Base-by-base conservation (phyloP, 495 filamentous ascomycete genomes). In the Chlorociboria aeruginascens region DNA sequence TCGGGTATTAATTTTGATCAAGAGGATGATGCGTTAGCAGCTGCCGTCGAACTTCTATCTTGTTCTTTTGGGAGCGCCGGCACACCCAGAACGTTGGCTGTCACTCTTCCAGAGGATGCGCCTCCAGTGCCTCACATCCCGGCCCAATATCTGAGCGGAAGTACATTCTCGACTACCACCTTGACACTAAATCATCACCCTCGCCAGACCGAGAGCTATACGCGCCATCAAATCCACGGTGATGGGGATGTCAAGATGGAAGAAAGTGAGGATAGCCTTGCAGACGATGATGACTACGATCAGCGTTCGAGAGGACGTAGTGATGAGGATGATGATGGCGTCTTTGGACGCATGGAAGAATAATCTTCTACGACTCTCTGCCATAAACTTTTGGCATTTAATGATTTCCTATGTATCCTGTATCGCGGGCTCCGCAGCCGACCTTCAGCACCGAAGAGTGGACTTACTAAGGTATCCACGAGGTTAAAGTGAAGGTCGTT, bases 281-380 rank as follows among this genome's bases (percentile, higher is more conserved):
- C 80, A 52, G 84, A 83, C 47, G 86, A 93, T 43, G 88, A 94
- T 48, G 85, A 90, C 33, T 83, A 81, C 50, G 79, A 86, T 46
- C 73, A 70, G 55, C 74, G 70, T 32, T 72, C 68, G 36, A 69
- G 76, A 13, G 74, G 72, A 8, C 77, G 80, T 28, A 80, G 77
- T 53, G 86, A 93, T 59, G 90, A 97, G 54, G 89, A 95, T 41
- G 90, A 96, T 45, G 92, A 95, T 51, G 89, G 87, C 49, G 76
- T 98, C 43, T 98, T 98, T 70, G 92, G 92, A 17, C 78, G 77
- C 49, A 96, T 96, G 90, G 92, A 98, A 61, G 88, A 92, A 65
- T 95, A 74, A 38, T 36, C 16, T 13, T 33, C 32, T 33, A 14
- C 13, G 41, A 44, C 13, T 28, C n/a, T 41, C 16, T 20, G 3